Base-by-base conservation (phyloP, 768 basidiomycete genomes). In the Suillus ampliporus region DNA sequence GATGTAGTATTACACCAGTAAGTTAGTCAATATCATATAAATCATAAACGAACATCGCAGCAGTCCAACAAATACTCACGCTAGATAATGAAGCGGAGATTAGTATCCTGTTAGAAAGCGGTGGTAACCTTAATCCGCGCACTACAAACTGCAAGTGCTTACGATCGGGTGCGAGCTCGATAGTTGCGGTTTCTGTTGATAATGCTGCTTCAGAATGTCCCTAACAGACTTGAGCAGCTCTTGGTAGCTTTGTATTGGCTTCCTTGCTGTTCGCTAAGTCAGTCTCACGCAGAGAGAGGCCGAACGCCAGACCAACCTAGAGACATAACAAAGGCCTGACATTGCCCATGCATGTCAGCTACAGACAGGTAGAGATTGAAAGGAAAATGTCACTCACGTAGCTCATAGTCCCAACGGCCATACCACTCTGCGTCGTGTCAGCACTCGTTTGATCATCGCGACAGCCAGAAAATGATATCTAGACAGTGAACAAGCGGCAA, bases 351-450 rank as follows among this genome's bases (percentile, higher is more conserved):
- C 9, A 58, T 15, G 46, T 73, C 11, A 68, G 57, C 26, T 5
- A 17, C 1, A 37, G 5, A n/a, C 11, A 6, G 10, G 26, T 13
- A 7, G 4, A 38, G 9, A 26, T 2, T 43, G 15, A 17, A 8
- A 14, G 31, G 7, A 21, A 34, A n/a, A 19, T 23, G 58, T 61
- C 31, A 78, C 88, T 51, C 70, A 90, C 90, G 75, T 89, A 81
- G 72, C 89, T 91, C 88, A 92, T 92, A 3, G 90, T 90, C 2
- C 91, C 91, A 6, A 89, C 87, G 0, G 90, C 88, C 4, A 84
- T 78, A 23, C 88, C 88, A 23, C 79, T 81, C 31, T 83, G 78
- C 59, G 85, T 84, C 1, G 89, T 89, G 70, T 91, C 91, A 0
- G 88, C 86, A 68, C 89, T 91, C 1, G 84, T 90, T 73, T 91